These are phyloP conservation scores for Sicyos edulis DNA, from an alignment of 306 rosid genomes.

Conservation along the genomic window DNA sequence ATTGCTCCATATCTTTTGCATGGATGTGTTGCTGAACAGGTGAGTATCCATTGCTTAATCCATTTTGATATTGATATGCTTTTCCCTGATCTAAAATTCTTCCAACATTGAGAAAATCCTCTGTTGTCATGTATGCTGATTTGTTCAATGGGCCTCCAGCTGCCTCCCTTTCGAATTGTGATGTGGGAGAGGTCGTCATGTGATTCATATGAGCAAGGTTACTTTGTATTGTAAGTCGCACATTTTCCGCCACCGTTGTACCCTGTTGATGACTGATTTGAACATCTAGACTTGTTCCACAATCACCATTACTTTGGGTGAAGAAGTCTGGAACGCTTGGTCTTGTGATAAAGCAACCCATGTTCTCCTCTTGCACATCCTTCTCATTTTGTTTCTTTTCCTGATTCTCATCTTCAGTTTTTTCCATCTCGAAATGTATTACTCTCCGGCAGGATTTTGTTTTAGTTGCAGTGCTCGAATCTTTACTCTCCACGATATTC, in stretches of 20 bases:
- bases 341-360: constrained; percentile 26
- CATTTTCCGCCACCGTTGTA: constrained; percentile 28
- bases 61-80: constrained; percentile 31
- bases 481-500: constrained; percentile 28
- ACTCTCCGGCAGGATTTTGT: constrained; percentile 54
- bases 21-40: constrained; percentile 30
- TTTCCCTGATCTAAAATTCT: constrained; percentile 31
- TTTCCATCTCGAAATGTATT: constrained; percentile 54
- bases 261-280: constrained; percentile 24
- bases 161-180: constrained; percentile 31
- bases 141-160: constrained; percentile 28
- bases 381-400: constrained; percentile 31
- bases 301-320: constrained; percentile 23
- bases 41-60: constrained; percentile 24
- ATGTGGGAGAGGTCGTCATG: constrained; percentile 18
- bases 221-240: constrained; percentile 26
- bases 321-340: constrained; percentile 26
- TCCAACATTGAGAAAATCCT: constrained; percentile 20
- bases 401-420: constrained; percentile 31
- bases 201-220: constrained; percentile 28
- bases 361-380: constrained; percentile 32
- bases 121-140: constrained; percentile 24
- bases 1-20: constrained; percentile 26
- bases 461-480: constrained; percentile 25
- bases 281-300: constrained; percentile 29